Percentiles rank a stretch among this genome's conserved stretches.
Evolutionary conservation across 257 asterid genomes (phyloP).

Genomic region (Echium plantagineum): DNA sequence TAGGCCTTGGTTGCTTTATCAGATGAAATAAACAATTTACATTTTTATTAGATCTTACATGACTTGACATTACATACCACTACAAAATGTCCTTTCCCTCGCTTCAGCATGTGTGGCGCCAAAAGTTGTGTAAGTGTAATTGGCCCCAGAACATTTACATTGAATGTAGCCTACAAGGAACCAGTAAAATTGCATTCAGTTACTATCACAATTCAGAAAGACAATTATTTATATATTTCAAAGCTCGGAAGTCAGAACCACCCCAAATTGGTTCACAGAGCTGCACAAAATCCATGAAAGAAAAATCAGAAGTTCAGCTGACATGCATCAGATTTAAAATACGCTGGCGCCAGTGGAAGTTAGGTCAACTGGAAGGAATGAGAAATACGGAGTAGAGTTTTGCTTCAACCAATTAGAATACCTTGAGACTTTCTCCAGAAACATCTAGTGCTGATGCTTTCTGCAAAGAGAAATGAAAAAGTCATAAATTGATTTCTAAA

Average conservation of each 20-base stretch:
- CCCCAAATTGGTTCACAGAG: background rate
- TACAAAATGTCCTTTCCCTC: conserved; percentile 91
- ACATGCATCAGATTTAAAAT: no score
- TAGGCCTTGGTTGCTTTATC: background rate
- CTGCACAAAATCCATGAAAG: no score
- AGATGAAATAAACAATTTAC: no score
- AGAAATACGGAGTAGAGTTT: background rate
- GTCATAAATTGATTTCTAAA: background rate
- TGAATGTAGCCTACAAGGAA: conserved; percentile 67
- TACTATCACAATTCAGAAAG: background rate
- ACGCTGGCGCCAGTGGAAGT: no score
- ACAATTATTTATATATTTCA: background rate
- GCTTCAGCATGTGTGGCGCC: conserved; percentile 75
- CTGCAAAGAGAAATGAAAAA: conserved; percentile 43
- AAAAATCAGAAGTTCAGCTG: no score
- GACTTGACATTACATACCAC: conserved; percentile 49
- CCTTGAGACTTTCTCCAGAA: conserved; percentile 87
- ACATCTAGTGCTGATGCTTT: conserved; percentile 73
- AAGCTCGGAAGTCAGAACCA: background rate
- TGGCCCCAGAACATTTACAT: conserved; percentile 85
- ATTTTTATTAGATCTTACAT: background rate
- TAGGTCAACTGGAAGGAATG: background rate
- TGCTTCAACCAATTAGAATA: conserved; percentile 22
- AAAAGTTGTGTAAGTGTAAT: conserved; percentile 71
- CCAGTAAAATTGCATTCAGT: conserved; percentile 10